Conservation (phyloP, 768 basidiomycete species). For the Amanita pallidorosea region DNA sequence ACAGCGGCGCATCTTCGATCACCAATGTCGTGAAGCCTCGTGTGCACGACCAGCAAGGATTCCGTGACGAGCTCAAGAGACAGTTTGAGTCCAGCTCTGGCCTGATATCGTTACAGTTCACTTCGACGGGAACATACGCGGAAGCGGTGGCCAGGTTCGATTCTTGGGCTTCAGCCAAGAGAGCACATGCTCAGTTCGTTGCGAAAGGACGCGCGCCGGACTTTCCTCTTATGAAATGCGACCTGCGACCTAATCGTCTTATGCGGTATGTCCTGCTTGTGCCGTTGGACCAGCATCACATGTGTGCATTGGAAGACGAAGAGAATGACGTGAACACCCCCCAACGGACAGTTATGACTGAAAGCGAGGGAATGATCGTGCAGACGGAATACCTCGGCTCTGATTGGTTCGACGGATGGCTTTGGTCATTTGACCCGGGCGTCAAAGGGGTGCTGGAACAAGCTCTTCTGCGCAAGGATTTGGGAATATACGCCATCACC, state of each 20-base stretch:
- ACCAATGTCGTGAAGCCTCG: background rate
- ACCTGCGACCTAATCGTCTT: slow-evolving; percentile 26
- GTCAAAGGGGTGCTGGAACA: background rate
- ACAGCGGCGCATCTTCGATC: background rate
- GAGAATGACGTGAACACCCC: background rate
- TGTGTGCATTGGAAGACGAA: slow-evolving; percentile 19
- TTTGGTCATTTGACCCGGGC: background rate
- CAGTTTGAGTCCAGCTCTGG: background rate
- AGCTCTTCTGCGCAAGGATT: background rate
- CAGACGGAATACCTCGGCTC: background rate
- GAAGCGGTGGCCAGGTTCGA: background rate
- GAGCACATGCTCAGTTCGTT: slow-evolving; percentile 24
- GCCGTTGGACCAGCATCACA: slow-evolving; percentile 34
- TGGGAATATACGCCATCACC: background rate
- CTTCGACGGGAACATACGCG: background rate
- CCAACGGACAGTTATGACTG: background rate
- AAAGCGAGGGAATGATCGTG: background rate
- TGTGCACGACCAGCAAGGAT: background rate
- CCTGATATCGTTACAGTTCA: background rate
- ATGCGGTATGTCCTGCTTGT: slow-evolving; percentile 36
- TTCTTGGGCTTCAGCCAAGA: slow-evolving; percentile 36
- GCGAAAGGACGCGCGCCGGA: slow-evolving; percentile 18
- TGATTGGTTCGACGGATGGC: background rate
- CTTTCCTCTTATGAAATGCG: slow-evolving; percentile 24
- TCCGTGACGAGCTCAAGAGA: background rate